Evolutionary conservation across 2,329 filamentous ascomycete genomes (phyloP).

Genomic region (Lecanoromycetidae sp.): DNA sequence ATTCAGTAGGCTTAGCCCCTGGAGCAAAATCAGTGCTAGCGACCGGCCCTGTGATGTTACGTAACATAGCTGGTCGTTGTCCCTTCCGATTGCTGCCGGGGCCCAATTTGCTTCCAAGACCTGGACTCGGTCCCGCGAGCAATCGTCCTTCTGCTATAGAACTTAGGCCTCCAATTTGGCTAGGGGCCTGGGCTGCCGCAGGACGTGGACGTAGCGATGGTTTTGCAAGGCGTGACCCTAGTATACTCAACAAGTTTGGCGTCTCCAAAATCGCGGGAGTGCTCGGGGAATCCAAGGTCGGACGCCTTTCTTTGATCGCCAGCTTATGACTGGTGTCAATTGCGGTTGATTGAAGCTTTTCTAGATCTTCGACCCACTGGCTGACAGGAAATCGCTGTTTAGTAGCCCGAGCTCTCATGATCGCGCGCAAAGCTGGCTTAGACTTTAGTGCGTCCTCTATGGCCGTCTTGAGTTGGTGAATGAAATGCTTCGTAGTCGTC

Average conservation of each 20-base stretch:
- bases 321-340: constrained; percentile 46
- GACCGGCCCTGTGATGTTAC: neutral
- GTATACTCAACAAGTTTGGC: neutral
- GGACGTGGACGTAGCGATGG: neutral
- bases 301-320: constrained; percentile 13
- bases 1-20: neutral
- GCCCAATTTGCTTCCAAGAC: neutral
- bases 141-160: neutral
- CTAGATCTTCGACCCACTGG: constrained; percentile 54
- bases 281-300: neutral
- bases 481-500: constrained; percentile 48
- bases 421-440: constrained; percentile 42
- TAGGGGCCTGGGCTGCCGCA: too few species aligned
- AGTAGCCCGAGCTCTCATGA: constrained; percentile 53
- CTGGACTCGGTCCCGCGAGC: neutral
- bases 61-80: neutral
- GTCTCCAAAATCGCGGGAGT: constrained; percentile 22
- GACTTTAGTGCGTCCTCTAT: constrained; percentile 51
- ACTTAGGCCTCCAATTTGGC: neutral
- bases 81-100: neutral
- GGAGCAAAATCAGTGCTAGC: neutral
- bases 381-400: constrained; percentile 56
- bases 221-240: neutral
- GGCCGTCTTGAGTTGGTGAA: constrained; percentile 53
- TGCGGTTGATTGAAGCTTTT: constrained; percentile 48